Percentiles rank a stretch among this genome's conserved stretches.
phyloP scores from a whole-genome alignment of 2,329 filamentous ascomycete species.

The Alternaria rosae region DNA sequence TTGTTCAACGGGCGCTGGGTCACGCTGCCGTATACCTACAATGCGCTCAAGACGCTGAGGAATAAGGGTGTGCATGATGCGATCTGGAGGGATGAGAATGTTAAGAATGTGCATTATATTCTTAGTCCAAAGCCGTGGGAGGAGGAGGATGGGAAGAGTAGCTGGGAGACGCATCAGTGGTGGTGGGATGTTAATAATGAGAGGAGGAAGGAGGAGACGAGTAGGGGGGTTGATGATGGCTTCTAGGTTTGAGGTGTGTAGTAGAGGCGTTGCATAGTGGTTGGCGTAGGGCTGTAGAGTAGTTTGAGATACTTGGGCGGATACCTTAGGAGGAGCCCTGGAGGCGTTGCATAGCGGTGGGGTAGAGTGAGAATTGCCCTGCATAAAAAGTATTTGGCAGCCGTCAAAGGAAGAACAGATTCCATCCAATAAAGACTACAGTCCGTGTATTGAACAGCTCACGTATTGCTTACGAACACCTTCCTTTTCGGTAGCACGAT shows the following conservation, averaged over 20 bases:
- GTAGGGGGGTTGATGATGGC: constrained; percentile 58
- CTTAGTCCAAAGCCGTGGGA: constrained; percentile 70
- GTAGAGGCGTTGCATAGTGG: neutral
- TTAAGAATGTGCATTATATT: constrained; percentile 71
- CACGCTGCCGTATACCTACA: constrained; percentile 66
- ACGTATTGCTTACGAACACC: neutral
- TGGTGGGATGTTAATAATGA: constrained; percentile 64
- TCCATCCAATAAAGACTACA: neutral
- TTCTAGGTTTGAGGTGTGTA: too few relatives aligned
- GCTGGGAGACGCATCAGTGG: constrained; percentile 63
- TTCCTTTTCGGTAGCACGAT: neutral
- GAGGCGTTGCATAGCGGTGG: neutral
- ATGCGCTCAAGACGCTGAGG: constrained; percentile 67
- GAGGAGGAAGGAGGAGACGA: constrained; percentile 58
- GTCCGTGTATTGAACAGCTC: neutral
- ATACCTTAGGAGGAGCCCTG: neutral
- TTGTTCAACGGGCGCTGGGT: constrained; percentile 66
- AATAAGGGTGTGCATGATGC: constrained; percentile 63
- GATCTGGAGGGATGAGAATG: constrained; percentile 67
- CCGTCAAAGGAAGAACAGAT: neutral
- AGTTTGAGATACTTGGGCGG: neutral
- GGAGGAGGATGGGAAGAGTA: constrained; percentile 55
- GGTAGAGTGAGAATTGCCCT: neutral
- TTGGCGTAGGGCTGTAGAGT: neutral
- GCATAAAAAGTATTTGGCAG: neutral